These are phyloP conservation scores for Zychaea mexicana DNA, from an alignment of 371 early-diverging fungal genomes.

Conservation along the genomic window DNA sequence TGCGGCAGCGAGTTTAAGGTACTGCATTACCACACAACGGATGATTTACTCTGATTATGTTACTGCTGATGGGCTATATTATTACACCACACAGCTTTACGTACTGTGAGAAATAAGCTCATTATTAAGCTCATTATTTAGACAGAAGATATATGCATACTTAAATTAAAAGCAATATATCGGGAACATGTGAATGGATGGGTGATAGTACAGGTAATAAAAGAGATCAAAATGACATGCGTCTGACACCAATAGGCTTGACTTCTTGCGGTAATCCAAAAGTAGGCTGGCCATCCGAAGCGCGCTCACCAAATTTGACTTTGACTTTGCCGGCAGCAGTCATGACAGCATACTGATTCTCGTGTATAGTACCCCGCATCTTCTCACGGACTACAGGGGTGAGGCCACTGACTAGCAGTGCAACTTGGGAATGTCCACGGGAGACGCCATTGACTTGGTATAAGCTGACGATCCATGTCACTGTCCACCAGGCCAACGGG, in stretches of 20 bases:
- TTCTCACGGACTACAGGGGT: neutral
- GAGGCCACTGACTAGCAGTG: constrained; percentile 16
- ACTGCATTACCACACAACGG: too few relatives aligned
- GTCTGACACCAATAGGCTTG: constrained; percentile 4
- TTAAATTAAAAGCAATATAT: too few relatives aligned
- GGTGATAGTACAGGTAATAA: neutral
- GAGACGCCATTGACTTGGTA: constrained; percentile 13
- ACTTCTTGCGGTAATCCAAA: constrained; percentile 16
- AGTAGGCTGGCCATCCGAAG: constrained; percentile 8
- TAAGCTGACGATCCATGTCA: constrained; percentile 9
- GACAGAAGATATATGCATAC: too few relatives aligned
- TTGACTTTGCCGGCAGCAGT: constrained; percentile 2
- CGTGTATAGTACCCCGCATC: constrained; percentile 10
- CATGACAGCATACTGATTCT: neutral
- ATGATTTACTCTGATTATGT: too few relatives aligned
- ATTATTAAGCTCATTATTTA: too few relatives aligned
- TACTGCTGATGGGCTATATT: too few relatives aligned
- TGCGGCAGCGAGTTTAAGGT: too few relatives aligned
- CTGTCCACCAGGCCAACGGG: constrained; percentile 15
- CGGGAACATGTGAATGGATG: too few relatives aligned
- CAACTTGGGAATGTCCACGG: constrained; percentile 16
- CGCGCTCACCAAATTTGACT: constrained; percentile 15
- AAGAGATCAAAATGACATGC: constrained; percentile 2
- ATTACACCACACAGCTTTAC: too few relatives aligned
- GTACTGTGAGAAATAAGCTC: too few relatives aligned